These are phyloP conservation scores for Clavispora santaluciae DNA, from an alignment of 805 yeast genomes.

Conservation along the genomic window DNA sequence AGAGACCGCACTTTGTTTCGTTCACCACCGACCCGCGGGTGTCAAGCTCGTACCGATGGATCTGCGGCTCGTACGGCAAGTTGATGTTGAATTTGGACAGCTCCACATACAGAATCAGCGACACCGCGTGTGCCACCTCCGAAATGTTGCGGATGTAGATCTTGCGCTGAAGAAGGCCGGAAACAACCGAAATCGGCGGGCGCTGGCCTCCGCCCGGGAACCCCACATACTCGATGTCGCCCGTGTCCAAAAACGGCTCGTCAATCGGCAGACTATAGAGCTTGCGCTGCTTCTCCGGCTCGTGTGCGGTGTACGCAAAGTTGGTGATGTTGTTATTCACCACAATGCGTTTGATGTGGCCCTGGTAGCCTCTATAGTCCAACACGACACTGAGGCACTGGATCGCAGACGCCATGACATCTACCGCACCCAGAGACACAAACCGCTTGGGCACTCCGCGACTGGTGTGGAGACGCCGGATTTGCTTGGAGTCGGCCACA, in stretches of 20 bases:
- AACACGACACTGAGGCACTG: constrained; percentile 19
- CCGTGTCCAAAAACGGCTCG: background rate
- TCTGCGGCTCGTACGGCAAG: constrained; percentile 30
- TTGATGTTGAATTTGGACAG: constrained; percentile 16
- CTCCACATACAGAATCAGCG: constrained; percentile 21
- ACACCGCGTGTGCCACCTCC: constrained; percentile 14
- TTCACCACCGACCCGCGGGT: constrained; percentile 16
- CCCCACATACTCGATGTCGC: background rate
- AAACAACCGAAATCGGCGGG: constrained; percentile 4
- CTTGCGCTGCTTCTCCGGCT: constrained; percentile 2
- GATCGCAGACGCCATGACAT: constrained; percentile 11
- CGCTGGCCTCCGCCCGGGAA: background rate
- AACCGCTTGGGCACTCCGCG: constrained; percentile 7
- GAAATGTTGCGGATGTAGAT: constrained; percentile 17
- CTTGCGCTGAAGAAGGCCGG: constrained; percentile 16
- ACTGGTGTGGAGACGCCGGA: background rate
- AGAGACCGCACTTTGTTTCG: constrained; percentile 28
- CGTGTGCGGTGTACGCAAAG: constrained; percentile 8
- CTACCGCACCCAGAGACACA: constrained; percentile 5
- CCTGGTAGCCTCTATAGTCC: constrained; percentile 19
- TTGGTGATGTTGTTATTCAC: constrained; percentile 13
- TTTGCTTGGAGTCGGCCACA: too few species aligned
- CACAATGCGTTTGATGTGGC: constrained; percentile 9
- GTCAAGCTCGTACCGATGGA: constrained; percentile 24
- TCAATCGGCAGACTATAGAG: constrained; percentile 3